These are phyloP conservation scores for Fomitopsis betulina DNA, from an alignment of 1,284 basidiomycete species.

Conservation along the genomic window DNA sequence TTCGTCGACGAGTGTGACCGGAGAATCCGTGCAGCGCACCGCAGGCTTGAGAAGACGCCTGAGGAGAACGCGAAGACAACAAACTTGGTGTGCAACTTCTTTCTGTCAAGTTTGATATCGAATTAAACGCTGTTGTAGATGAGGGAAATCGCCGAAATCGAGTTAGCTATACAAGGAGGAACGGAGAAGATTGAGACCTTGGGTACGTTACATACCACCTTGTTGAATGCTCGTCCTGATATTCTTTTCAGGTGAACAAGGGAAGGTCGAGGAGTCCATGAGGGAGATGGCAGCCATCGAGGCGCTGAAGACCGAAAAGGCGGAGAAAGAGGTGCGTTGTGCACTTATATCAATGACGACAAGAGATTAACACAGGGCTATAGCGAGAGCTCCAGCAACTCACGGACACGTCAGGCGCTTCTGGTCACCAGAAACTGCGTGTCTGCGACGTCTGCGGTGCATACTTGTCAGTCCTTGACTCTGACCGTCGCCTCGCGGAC, in stretches of 20 bases:
- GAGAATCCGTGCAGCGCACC: conserved; percentile 89
- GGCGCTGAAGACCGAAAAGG: conserved; percentile 94
- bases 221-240: not conserved
- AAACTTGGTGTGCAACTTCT: conserved; percentile 66
- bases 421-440: conserved; percentile 97
- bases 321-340: conserved; percentile 82
- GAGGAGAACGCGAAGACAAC: conserved; percentile 99
- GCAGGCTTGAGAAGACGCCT: conserved; percentile 96
- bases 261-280: conserved; percentile 98
- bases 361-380: not conserved
- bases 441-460: conserved; percentile 99
- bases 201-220: conserved; percentile 41
- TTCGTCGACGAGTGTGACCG: conserved; percentile 99
- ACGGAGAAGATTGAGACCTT: conserved; percentile 97
- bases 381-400: conserved; percentile 92
- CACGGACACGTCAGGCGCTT: conserved; percentile 97
- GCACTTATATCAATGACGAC: not conserved
- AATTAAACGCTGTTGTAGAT: conserved; percentile 59
- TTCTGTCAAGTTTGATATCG: not conserved
- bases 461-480: conserved; percentile 96
- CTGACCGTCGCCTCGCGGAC: conserved; percentile 96
- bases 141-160: conserved; percentile 99
- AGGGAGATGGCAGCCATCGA: conserved; percentile 96
- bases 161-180: conserved; percentile 96
- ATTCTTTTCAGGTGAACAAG: conserved; percentile 75